A percentile compares a stretch with the other conserved stretches of the same genome.
These are phyloP conservation scores for Saturnispora saitoi DNA, from an alignment of 805 yeast genomes.

Conservation along the genomic window DNA sequence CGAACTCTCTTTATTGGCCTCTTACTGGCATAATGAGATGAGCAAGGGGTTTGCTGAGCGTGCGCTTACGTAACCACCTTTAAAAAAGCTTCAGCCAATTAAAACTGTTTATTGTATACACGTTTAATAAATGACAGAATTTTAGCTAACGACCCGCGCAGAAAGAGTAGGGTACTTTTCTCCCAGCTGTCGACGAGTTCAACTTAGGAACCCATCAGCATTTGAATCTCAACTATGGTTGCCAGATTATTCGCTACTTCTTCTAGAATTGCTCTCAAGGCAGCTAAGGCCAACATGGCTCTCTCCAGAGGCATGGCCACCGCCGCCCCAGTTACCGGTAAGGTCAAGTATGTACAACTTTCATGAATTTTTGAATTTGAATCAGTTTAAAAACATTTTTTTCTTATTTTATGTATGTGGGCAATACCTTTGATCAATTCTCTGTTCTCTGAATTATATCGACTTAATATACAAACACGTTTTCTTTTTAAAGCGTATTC, in stretches of 20 bases:
- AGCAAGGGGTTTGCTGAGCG: neutral
- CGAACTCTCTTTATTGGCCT: neutral
- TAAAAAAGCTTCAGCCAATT: neutral
- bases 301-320: constrained; percentile 72
- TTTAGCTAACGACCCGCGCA: neutral
- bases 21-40: neutral
- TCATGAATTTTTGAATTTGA: neutral
- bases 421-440: too few relatives aligned
- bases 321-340: constrained; percentile 71
- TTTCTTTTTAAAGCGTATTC: too few relatives aligned
- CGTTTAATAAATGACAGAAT: neutral
- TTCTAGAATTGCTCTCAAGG: constrained; percentile 82
- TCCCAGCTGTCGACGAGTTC: constrained; percentile 1
- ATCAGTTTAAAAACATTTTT: neutral
- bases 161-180: neutral
- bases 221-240: constrained; percentile 22
- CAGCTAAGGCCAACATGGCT: constrained; percentile 75
- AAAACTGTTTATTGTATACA: neutral
- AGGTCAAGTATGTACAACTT: constrained; percentile 64
- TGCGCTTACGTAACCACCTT: neutral
- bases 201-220: neutral
- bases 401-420: neutral
- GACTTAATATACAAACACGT: too few relatives aligned
- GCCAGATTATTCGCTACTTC: constrained; percentile 53
- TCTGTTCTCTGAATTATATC: too few relatives aligned